Conservation (phyloP, 78 protist species). For the Paratrimastix pyriformis region DNA sequence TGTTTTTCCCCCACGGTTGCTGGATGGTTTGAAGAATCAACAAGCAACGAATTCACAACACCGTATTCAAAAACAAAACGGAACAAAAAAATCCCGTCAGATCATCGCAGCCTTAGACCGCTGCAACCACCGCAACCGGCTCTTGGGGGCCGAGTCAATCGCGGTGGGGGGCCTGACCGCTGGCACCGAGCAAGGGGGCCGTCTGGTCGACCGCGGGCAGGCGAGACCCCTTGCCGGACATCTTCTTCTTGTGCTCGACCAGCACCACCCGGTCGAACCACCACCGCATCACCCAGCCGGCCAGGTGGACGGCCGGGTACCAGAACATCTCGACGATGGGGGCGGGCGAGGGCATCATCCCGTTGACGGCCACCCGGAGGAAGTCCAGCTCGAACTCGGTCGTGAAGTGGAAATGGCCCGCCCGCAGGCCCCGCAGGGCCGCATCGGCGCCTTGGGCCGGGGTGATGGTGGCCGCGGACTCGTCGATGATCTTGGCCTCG, state of each 20-base stretch:
- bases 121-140: too few relatives aligned
- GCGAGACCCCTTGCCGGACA: background rate
- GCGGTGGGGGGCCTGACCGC: too few relatives aligned
- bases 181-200: too few relatives aligned
- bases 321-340: background rate
- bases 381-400: background rate
- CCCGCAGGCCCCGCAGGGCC: background rate
- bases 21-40: too few relatives aligned
- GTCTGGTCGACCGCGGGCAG: too few relatives aligned
- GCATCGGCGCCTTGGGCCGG: background rate
- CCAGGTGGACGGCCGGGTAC: background rate
- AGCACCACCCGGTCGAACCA: background rate
- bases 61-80: too few relatives aligned
- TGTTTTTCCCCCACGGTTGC: too few relatives aligned
- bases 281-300: background rate
- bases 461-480: background rate
- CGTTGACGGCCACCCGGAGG: background rate
- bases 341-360: background rate
- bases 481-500: background rate
- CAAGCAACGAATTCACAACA: too few relatives aligned
- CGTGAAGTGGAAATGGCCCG: background rate
- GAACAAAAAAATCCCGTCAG: too few relatives aligned
- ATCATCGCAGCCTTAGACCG: too few relatives aligned
- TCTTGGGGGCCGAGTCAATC: too few relatives aligned
- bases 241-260: background rate